Percentiles rank a stretch among this genome's conserved stretches.
These are phyloP conservation scores for Striga asiatica DNA, from an alignment of 257 asterid genomes.

Conservation along the genomic window DNA sequence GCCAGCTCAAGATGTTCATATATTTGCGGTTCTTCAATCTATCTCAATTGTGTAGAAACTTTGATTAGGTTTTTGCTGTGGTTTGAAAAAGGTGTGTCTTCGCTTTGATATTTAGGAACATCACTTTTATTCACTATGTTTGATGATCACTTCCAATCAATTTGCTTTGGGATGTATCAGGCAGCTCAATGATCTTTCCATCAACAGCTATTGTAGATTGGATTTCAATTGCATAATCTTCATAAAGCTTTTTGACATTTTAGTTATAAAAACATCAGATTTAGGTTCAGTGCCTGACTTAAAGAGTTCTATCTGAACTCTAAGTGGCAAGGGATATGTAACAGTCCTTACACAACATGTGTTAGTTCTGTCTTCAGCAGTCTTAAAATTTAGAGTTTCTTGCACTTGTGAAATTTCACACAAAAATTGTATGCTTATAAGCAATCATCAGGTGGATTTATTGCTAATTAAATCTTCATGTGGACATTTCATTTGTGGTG, in stretches of 20 bases:
- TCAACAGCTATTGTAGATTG: neutral
- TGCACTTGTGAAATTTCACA: neutral
- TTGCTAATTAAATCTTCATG: neutral
- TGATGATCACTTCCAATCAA: neutral
- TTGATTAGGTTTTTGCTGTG: neutral
- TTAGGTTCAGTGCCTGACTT: slow-evolving; percentile 4
- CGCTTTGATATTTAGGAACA: neutral
- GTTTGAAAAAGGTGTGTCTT: too few species aligned
- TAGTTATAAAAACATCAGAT: neutral
- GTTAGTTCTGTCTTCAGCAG: neutral
- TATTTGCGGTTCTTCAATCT: neutral
- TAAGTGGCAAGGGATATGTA: neutral
- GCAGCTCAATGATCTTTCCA: neutral
- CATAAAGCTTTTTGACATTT: neutral
- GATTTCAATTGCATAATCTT: slow-evolving; percentile 1
- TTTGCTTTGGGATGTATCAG: neutral
- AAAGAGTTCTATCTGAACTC: neutral
- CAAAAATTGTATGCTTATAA: neutral
- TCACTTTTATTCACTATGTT: neutral
- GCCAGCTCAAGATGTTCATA: neutral
- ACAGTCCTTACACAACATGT: neutral
- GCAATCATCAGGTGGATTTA: neutral
- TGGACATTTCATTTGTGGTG: neutral
- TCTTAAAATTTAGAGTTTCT: slow-evolving; percentile 8
- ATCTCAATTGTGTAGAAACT: too few species aligned